phyloP scores from a whole-genome alignment of 306 rosid genomes.

The Betula pendula region DNA sequence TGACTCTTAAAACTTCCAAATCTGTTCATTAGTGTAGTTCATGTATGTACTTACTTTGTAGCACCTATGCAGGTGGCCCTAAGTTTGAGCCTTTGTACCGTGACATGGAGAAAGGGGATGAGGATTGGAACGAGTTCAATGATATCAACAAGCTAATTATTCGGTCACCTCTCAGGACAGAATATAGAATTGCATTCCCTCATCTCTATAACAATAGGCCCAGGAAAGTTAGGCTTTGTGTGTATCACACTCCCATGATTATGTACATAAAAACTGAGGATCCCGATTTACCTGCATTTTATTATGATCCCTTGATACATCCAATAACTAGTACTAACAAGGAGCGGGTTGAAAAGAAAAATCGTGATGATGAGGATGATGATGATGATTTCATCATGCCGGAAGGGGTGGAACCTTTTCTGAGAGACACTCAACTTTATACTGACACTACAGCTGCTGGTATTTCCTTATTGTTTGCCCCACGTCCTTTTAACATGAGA shows the following conservation, averaged over 20 bases:
- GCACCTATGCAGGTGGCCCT: constrained; percentile 74
- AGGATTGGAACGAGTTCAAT: constrained; percentile 99
- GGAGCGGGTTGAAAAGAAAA: constrained; percentile 87
- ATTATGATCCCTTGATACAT: constrained; percentile 96
- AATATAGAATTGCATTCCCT: constrained; percentile 95
- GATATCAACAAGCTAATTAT: constrained; percentile 97
- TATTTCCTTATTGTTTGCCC: constrained; percentile 87
- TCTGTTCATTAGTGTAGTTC: background rate
- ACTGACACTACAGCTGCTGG: constrained; percentile 99
- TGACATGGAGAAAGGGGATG: constrained; percentile 99
- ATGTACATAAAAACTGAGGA: constrained; percentile 97
- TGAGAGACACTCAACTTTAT: constrained; percentile 82
- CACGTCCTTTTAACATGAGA: constrained; percentile 98
- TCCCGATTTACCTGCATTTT: constrained; percentile 98
- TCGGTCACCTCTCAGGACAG: constrained; percentile 97
- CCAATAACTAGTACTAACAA: constrained; percentile 93
- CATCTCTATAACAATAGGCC: constrained; percentile 99
- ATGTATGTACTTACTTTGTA: background rate
- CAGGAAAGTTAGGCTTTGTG: constrained; percentile 92
- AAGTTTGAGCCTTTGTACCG: constrained; percentile 98
- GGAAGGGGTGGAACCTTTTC: constrained; percentile 87
- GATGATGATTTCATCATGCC: constrained; percentile 77
- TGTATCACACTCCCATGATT: constrained; percentile 94
- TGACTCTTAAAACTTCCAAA: background rate
- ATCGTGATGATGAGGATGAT: constrained; percentile 73